Conservation (phyloP, 441 rosid species). For the Manihot esculenta region DNA sequence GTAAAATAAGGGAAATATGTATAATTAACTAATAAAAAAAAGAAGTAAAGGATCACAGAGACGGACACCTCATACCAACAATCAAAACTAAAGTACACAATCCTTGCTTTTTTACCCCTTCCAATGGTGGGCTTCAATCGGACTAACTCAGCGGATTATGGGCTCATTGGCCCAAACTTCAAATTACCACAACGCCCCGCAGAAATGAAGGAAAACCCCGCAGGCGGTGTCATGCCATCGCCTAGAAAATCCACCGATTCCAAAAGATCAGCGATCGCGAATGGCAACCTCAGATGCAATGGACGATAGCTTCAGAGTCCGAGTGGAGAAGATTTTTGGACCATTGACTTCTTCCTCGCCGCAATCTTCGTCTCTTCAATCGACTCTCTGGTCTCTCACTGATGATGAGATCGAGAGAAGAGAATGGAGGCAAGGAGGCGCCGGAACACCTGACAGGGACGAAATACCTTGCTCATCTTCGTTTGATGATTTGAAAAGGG, state of each 20-base stretch:
- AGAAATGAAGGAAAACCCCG: neutral
- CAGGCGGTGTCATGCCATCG: neutral
- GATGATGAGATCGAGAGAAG: constrained; percentile 49
- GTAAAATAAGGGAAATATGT: too few species aligned
- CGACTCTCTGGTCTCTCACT: constrained; percentile 51
- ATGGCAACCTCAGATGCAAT: constrained; percentile 30
- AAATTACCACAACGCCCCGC: neutral
- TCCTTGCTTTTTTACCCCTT: too few species aligned
- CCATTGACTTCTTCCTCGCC: constrained; percentile 44
- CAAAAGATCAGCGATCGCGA: neutral
- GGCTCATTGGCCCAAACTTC: neutral
- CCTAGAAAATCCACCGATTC: neutral
- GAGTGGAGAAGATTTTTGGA: constrained; percentile 54
- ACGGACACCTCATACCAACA: constrained; percentile 5
- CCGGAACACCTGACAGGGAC: constrained; percentile 37
- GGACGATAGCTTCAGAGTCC: constrained; percentile 51
- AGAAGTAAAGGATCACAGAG: constrained; percentile 4
- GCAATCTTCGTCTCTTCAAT: constrained; percentile 22
- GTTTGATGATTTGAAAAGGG: constrained; percentile 33
- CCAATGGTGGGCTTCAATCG: neutral
- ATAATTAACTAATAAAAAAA: neutral
- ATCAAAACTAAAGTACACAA: neutral
- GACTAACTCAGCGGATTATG: too few species aligned
- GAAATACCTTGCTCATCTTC: constrained; percentile 5
- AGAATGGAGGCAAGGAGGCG: constrained; percentile 46